Percentiles rank a stretch among this genome's conserved stretches.
These are phyloP conservation scores for Pugionium cornutum DNA, from an alignment of 345 rosid species.

Conservation along the genomic window DNA sequence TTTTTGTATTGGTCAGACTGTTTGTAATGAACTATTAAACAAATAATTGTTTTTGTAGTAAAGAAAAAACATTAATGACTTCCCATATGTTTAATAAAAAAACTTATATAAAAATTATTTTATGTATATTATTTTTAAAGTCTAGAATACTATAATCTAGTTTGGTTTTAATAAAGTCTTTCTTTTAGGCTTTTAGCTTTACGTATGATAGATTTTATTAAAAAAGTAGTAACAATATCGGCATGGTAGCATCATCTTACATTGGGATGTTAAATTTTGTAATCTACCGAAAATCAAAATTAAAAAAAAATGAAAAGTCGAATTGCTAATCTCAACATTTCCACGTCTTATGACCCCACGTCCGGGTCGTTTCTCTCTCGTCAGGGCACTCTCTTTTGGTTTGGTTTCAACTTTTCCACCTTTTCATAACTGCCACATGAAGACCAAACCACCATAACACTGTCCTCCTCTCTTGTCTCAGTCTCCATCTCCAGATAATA, in stretches of 20 bases:
- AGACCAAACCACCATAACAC: slow-evolving; percentile 33
- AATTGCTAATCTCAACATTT: slow-evolving; percentile 13
- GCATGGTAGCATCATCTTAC: slow-evolving; percentile 6
- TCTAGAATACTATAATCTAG: too few relatives aligned
- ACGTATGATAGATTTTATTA: slow-evolving; percentile 2
- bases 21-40: too few relatives aligned
- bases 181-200: background rate
- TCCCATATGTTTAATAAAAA: too few relatives aligned
- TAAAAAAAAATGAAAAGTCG: slow-evolving; percentile 21
- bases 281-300: slow-evolving; percentile 3
- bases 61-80: too few relatives aligned
- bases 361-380: slow-evolving; percentile 10
- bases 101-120: too few relatives aligned
- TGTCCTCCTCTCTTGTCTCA: slow-evolving; percentile 39
- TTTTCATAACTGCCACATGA: slow-evolving; percentile 46
- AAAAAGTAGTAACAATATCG: too few relatives aligned
- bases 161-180: background rate
- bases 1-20: too few relatives aligned
- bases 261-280: slow-evolving; percentile 31
- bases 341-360: slow-evolving; percentile 41
- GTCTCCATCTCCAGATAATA: slow-evolving; percentile 40
- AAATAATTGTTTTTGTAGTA: too few relatives aligned
- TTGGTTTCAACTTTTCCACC: slow-evolving; percentile 25
- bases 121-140: too few relatives aligned
- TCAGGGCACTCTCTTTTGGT: background rate